Conservation (phyloP, 2,329 filamentous ascomycete species). For the Diplocarpon mali region DNA sequence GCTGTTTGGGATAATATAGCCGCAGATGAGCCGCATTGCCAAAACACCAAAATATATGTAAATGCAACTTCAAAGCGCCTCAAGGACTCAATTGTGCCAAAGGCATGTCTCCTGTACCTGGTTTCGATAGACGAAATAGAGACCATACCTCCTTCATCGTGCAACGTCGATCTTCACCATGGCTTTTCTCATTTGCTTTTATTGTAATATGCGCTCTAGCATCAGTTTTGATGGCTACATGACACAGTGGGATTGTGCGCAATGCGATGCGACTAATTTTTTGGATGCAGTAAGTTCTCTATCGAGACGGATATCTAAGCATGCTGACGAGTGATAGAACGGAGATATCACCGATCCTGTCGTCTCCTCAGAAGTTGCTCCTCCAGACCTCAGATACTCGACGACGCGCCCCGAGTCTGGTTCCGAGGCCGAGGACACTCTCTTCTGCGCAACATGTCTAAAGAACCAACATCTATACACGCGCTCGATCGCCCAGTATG, state of each 20-base stretch:
- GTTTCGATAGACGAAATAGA: not conserved
- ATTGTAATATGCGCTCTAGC: slow-evolving; percentile 62
- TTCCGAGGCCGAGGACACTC: slow-evolving; percentile 27
- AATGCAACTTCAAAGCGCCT: too few relatives aligned
- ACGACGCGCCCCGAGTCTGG: slow-evolving; percentile 30
- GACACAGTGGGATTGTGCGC: slow-evolving; percentile 59
- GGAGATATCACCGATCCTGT: slow-evolving; percentile 87
- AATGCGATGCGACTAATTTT: slow-evolving; percentile 81
- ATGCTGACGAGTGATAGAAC: slow-evolving; percentile 39
- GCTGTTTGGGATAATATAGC: too few relatives aligned
- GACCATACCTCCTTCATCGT: not conserved
- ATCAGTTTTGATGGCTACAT: slow-evolving; percentile 45
- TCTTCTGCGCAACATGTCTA: slow-evolving; percentile 67
- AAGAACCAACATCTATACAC: slow-evolving; percentile 83
- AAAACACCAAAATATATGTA: too few relatives aligned
- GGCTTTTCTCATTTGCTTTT: slow-evolving; percentile 58
- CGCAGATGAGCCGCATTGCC: too few relatives aligned
- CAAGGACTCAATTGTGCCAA: too few relatives aligned
- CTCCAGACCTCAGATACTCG: slow-evolving; percentile 36
- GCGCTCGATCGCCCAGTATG: slow-evolving; percentile 66
- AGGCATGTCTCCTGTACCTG: too few relatives aligned
- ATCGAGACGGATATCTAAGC: not conserved
- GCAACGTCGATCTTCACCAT: slow-evolving; percentile 6
- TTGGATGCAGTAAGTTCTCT: slow-evolving; percentile 60
- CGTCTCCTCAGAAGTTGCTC: slow-evolving; percentile 41